These are phyloP conservation scores for Margaritispora aquatica DNA, from an alignment of 495 filamentous ascomycete species.

Conservation along the genomic window DNA sequence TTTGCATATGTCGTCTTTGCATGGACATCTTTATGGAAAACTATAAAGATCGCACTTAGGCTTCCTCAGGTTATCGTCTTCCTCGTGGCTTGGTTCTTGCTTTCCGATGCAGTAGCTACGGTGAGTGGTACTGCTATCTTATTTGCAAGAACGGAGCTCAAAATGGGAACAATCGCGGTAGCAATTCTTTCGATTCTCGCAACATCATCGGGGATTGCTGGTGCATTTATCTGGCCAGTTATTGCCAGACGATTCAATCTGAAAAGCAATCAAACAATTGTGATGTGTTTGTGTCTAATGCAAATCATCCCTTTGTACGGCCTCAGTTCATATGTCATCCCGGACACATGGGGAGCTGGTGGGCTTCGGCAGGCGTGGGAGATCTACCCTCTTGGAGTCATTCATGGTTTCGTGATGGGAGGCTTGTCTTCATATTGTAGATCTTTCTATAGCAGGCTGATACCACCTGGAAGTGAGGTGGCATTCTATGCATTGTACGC, in stretches of 20 bases:
- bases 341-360: slow-evolving; percentile 65
- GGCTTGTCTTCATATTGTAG: slow-evolving; percentile 89
- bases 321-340: slow-evolving; percentile 77
- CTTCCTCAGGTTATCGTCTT: slow-evolving; percentile 88
- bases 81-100: slow-evolving; percentile 86
- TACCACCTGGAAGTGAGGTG: slow-evolving; percentile 89
- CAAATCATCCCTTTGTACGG: slow-evolving; percentile 91
- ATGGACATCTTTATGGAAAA: slow-evolving; percentile 80
- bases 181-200: slow-evolving; percentile 90
- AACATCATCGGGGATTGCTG: slow-evolving; percentile 72
- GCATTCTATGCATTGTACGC: slow-evolving; percentile 96
- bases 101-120: slow-evolving; percentile 90
- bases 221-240: slow-evolving; percentile 84
- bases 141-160: slow-evolving; percentile 87
- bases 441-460: slow-evolving; percentile 81
- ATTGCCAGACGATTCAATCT: slow-evolving; percentile 60
- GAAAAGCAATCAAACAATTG: slow-evolving; percentile 74
- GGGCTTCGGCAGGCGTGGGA: slow-evolving; percentile 92
- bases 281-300: slow-evolving; percentile 81
- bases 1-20: slow-evolving; percentile 65
- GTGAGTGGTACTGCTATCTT: slow-evolving; percentile 92
- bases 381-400: slow-evolving; percentile 85
- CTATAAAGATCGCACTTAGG: slow-evolving; percentile 65
- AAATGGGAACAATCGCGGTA: slow-evolving; percentile 82
- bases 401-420: slow-evolving; percentile 91